Base-by-base conservation (phyloP, 371 early-diverging fungal species). In the Mycotypha africana region DNA sequence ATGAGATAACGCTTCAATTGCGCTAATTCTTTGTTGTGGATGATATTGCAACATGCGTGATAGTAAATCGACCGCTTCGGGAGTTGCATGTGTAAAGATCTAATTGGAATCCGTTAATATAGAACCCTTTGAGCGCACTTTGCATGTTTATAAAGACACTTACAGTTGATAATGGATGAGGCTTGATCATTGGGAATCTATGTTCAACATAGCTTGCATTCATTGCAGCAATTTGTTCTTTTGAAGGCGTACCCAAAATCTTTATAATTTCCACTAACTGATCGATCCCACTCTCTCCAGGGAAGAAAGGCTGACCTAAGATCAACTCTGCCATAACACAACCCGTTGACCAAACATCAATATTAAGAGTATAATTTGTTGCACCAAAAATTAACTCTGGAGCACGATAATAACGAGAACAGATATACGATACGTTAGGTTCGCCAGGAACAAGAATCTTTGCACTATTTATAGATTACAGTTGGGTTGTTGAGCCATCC, bases 181-280 rank as follows among this genome's bases (percentile, higher is more conserved):
- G 89, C 64, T 91, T 94, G 60, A 98, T 96, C 62, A 89, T 90
- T 49, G 98, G 97, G 72, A 98, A 98, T 57, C 92, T 89, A 79
- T 95, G 96, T 56, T 97, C 97, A 49, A 91, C 91, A 70, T 97
- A 96, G 72, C 90, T 91, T 35, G 90, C 89, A 74, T 98, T 97
- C 95, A 97, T 96, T 23, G 89, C 81, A 57, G 86, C 81, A 61
- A 97, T 95, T 67, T 97, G 93, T 42, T 93, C 91, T 52, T 88
- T 85, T 20, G 93, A 84, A 10, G 99, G 99, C 11, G 99, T 99
- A 26, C 99, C 99, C 28, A 99, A 79, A 6, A 97, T 91, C 72
- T 97, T 97, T 76, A 99, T 99, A 62, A 99, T 99, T 67, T 99
- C 98, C 17, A 99, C 98, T 40, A 99, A 76, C 70, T 99, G 99